phyloP scores from a whole-genome alignment of 139 green algal species.

The Axilococcus clingmanii region DNA sequence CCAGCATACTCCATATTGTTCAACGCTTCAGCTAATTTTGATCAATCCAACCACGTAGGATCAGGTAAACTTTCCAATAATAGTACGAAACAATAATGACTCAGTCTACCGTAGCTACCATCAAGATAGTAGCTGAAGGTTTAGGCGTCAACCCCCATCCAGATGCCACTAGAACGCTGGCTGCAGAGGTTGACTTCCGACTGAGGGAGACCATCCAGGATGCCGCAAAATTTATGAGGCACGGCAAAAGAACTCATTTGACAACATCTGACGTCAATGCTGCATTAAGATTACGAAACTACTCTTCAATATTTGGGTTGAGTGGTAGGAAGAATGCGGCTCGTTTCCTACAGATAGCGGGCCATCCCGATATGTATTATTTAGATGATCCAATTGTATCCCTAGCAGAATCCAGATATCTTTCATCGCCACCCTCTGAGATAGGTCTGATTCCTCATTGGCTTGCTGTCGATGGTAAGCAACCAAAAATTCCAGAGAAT shows the following conservation, averaged over 20 bases:
- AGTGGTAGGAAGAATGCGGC: slow-evolving; percentile 34
- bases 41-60: too few species aligned
- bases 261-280: slow-evolving; percentile 71
- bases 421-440: slow-evolving; percentile 65
- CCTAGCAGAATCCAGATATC: slow-evolving; percentile 21
- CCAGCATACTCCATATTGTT: too few species aligned
- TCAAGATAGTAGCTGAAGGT: slow-evolving; percentile 55
- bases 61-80: too few species aligned
- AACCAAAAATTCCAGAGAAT: slow-evolving; percentile 86
- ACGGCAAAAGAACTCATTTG: slow-evolving; percentile 63
- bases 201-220: slow-evolving; percentile 90
- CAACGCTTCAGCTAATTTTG: too few species aligned
- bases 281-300: slow-evolving; percentile 62
- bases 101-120: too few species aligned
- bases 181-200: slow-evolving; percentile 82
- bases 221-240: slow-evolving; percentile 74
- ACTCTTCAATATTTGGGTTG: slow-evolving; percentile 78
- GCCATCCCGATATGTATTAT: slow-evolving; percentile 65
- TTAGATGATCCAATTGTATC: slow-evolving; percentile 34
- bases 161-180: slow-evolving; percentile 50
- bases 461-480: slow-evolving; percentile 80
- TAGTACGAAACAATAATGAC: too few species aligned
- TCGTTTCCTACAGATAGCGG: slow-evolving; percentile 51
- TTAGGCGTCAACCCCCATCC: slow-evolving; percentile 49
- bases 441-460: slow-evolving; percentile 72